phyloP scores from a whole-genome alignment of 371 early-diverging fungal species.

The Basidiobolus heterosporus region DNA sequence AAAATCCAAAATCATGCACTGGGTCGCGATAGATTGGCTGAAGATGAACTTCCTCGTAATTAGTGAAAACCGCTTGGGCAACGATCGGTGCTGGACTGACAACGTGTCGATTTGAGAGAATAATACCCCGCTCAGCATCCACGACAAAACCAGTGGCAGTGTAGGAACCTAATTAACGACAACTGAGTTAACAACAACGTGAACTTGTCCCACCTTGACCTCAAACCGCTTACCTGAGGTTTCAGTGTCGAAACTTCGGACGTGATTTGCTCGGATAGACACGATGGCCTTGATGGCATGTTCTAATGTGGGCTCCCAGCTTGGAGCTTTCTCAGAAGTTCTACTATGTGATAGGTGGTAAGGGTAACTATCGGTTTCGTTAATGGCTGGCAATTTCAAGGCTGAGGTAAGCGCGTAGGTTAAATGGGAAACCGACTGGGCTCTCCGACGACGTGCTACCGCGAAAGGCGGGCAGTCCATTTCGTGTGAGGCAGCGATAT shows the following conservation, averaged over 20 bases:
- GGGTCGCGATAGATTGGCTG: conserved; percentile 72
- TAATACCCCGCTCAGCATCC: conserved; percentile 68
- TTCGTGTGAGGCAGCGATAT: too few species aligned
- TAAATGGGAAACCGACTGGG: too few species aligned
- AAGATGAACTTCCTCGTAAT: conserved; percentile 84
- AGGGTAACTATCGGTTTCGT: too few species aligned
- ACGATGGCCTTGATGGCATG: conserved; percentile 63
- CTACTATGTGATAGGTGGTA: too few species aligned
- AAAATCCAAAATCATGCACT: conserved; percentile 60
- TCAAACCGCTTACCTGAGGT: conserved; percentile 36
- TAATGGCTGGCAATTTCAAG: too few species aligned
- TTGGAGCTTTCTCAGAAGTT: not conserved
- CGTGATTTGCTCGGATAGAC: conserved; percentile 65
- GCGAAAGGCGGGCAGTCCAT: too few species aligned
- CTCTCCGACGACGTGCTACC: too few species aligned
- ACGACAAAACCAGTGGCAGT: conserved; percentile 90
- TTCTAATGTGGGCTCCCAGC: conserved; percentile 62
- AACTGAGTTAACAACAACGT: not conserved
- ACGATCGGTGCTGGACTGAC: conserved; percentile 82
- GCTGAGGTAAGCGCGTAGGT: too few species aligned
- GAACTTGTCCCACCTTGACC: not conserved
- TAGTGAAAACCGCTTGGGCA: conserved; percentile 70
- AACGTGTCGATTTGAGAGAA: conserved; percentile 86
- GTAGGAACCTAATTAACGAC: conserved; percentile 19
- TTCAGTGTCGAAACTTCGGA: conserved; percentile 78